Evolutionary conservation across 345 rosid species (phyloP).

Genomic region (Rhizophora mangle): DNA sequence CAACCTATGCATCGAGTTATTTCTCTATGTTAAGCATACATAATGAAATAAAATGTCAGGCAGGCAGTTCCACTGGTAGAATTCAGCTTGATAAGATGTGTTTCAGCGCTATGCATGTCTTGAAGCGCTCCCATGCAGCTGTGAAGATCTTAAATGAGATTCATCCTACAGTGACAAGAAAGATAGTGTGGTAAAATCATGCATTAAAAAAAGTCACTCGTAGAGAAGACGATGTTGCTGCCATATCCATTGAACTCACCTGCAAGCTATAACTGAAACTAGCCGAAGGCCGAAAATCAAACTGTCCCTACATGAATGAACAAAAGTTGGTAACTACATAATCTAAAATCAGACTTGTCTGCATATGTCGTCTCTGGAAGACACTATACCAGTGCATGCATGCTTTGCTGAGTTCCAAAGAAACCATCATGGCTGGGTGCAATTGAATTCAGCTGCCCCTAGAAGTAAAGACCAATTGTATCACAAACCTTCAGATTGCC

Average conservation of each 20-base stretch:
- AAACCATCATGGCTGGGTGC: constrained; percentile 43
- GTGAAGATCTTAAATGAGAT: constrained; percentile 53
- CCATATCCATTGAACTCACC: constrained; percentile 30
- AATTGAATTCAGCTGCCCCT: constrained; percentile 57
- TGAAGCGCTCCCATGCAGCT: constrained; percentile 51
- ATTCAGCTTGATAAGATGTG: background rate
- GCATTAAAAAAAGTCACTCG: background rate
- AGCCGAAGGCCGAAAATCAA: constrained; percentile 58
- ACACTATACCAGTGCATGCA: constrained; percentile 49
- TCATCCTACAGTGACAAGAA: constrained; percentile 41
- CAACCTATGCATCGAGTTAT: background rate
- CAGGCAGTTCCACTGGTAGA: background rate
- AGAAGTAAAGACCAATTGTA: constrained; percentile 6
- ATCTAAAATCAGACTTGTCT: constrained; percentile 5
- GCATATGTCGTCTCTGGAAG: background rate
- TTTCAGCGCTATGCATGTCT: constrained; percentile 37
- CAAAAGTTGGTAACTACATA: constrained; percentile 5
- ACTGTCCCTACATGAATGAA: constrained; percentile 40
- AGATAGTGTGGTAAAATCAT: background rate
- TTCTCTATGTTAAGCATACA: background rate
- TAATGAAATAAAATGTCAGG: background rate
- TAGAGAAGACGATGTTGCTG: background rate
- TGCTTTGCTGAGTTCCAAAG: constrained; percentile 50
- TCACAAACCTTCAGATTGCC: background rate
- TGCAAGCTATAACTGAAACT: constrained; percentile 53